Base-by-base conservation (phyloP, 2,329 filamentous ascomycete genomes). In the Pseudopyrenochaeta lycopersici region DNA sequence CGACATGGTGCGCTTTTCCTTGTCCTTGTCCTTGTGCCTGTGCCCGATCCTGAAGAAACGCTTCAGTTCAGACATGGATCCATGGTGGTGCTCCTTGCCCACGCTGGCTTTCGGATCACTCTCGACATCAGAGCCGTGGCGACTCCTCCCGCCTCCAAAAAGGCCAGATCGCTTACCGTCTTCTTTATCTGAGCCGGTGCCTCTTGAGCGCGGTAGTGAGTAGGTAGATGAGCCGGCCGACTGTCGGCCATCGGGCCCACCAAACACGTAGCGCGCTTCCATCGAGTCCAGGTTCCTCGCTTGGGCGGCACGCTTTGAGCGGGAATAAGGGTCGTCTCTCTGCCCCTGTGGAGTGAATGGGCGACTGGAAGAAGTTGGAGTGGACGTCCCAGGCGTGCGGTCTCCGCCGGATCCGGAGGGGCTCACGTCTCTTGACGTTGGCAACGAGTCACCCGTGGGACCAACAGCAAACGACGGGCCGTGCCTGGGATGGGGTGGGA, bases 1-100 rank as follows among this genome's bases (percentile, higher is more conserved):
- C 61, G 90, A 92, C 53, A 88, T 83, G 12, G 76, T 72, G 23
- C 83, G 80, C 67, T 89, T 88, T 33, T 71, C 58, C 56, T 65
- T 70, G 2, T 71, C 68, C 39, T 72, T 74, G 55, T 83, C 77
- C 70, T 91, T 92, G 60, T 75, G 66, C 46, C 76, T 78, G 62
- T 88, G 84, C 2, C 89, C 86, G 56, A 92, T 88, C 76, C 89
- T 95, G 81, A 99, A 96, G 75, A 99, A 99, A n/a, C 95, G 86
- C 78, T 97, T 97, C 56, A 99, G 78, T 67, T 98, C 94, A 3
- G 90, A 89, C 90, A 98, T 98, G 4, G 95, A 97, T 18, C 90
- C 88, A 54, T 91, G 77, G 30, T 70, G 63, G 52, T 90, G 77
- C 36, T 73, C 60, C 49, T 73, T 74, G 15, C 65, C 65, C 3